Evolutionary conservation across 495 filamentous ascomycete species (phyloP), one percentile per base, ranked within the genome.

Genomic region (Rhizodiscina lignyota): DNA sequence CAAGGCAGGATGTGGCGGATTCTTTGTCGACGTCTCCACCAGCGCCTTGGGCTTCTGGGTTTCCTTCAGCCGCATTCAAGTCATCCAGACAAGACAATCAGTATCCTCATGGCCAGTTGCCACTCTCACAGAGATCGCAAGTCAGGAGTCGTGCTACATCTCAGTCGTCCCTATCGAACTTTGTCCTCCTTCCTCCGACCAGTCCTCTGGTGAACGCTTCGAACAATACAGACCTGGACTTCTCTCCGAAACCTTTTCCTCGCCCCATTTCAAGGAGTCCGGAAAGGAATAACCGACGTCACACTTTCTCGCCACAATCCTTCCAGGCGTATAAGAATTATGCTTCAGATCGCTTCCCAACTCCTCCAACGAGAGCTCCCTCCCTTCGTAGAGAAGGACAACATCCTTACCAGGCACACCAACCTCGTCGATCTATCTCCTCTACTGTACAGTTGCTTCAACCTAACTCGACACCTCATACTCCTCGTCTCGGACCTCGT

Each of bases 201-300:
- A 96, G 85, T 40, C 91, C 89, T 15, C 61, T 97, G 17, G 84
- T 87, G 2, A 74, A 94, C 47, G 83, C 84, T 40, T 81, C 84
- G 38, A 92, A 77, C 52, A 86, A 84, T 46, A 79, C 85, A 5
- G 85, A 91, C 33, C 51, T 83, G 12, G 83, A 85, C 42, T 65
- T 80, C 29, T 67, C 72, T 5, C 55, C 62, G 11, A 56, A 50
- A 31, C 42, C 49, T 18, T 49, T 55, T 16, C 41, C 49, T 13
- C 44, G 40, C 13, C 53, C 58, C 5, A 37, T 39, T 2, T 54
- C 57, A 15, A 44, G 41, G 27, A 55, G 56, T 36, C 54, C 54
- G 3, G 63, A 69, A 11, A 66, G 59, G 38, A 50, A 50, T n/a
- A 70, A 57, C 32, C 55, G 72, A n/a, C n/a, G n/a, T n/a, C n/a